A percentile compares a stretch with the other conserved stretches of the same genome.
These are phyloP conservation scores for Solanum paucissectum DNA, from an alignment of 257 asterid species.

Conservation along the genomic window DNA sequence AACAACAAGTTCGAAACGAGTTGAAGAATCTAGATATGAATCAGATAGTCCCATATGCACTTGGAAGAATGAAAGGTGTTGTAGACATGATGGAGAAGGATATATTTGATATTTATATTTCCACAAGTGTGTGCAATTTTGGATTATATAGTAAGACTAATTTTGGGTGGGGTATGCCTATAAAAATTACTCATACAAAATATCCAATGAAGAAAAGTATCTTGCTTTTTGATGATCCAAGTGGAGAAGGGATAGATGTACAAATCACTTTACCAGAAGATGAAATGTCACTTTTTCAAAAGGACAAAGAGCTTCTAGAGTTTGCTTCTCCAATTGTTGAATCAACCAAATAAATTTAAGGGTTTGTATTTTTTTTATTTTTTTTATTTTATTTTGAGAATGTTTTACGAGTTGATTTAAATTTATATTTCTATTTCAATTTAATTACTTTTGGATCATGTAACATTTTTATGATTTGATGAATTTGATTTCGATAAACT, in stretches of 20 bases:
- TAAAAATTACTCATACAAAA: neutral
- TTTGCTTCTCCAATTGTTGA: neutral
- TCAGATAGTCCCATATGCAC: neutral
- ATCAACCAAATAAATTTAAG: neutral
- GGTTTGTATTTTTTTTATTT: too few relatives aligned
- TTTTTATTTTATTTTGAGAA: too few relatives aligned
- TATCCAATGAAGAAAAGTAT: neutral
- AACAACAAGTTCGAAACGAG: neutral
- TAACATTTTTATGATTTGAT: too few relatives aligned
- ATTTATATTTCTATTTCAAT: too few relatives aligned
- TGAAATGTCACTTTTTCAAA: neutral
- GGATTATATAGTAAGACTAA: neutral
- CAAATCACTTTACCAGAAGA: neutral
- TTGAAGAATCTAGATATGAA: neutral
- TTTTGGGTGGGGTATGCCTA: neutral
- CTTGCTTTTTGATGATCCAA: neutral
- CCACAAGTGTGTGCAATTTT: accelerated
- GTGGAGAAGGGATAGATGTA: neutral
- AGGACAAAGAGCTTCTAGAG: neutral
- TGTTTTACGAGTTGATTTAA: too few relatives aligned
- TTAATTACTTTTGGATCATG: too few relatives aligned
- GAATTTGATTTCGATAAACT: too few relatives aligned
- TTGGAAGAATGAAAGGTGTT: neutral
- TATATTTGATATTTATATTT: neutral
- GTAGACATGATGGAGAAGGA: neutral